Evolutionary conservation across 768 basidiomycete species (phyloP), one percentile per base, ranked within the genome.

Genomic region (Lactarius sanguifluus): DNA sequence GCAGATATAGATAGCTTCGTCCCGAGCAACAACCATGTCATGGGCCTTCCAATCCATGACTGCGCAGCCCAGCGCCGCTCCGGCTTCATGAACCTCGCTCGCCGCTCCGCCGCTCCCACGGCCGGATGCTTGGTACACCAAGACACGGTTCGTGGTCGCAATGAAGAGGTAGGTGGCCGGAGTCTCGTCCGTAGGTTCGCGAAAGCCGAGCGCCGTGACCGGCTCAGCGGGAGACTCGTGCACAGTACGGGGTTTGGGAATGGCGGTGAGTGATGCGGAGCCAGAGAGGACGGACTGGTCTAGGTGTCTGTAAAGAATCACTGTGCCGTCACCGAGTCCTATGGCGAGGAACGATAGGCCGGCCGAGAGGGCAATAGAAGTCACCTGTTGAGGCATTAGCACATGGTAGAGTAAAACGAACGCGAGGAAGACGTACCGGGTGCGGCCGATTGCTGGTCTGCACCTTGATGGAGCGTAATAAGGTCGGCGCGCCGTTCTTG

Each of bases 311-410:
- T 93, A 96, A 18, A 97, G 81, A 10, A 98, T 82, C 18, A 97
- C 96, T 0, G 92, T 92, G 30, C 97, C 97, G 73, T 98, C 96
- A 7, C 88, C 94, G n/a, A 98, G 84, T 16, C 96, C 97, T 47
- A 98, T 85, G 7, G 96, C 90, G 30, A 99, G 85, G 75, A 95
- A 92, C 0, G 91, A 85, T 4, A 97, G 81, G 20, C 84, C 83
- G 7, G 85, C 78, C 0, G 96, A 91, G 25, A 95, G 79, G 0
- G 95, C 92, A 50, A 97, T 79, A 1, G 89, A 85, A 2, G 92
- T 62, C 25, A 69, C 67, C 67, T 69, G 25, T 86, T 91, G 58
- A 58, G 25, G 54, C 2, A 59, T 64, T 16, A 68, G 65, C 57
- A 62, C 47, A 47, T 47, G 25, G 20, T 52, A 55, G 20, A 47